phyloP scores from a whole-genome alignment of 2,329 filamentous ascomycete genomes.

The Colletotrichum lupini region DNA sequence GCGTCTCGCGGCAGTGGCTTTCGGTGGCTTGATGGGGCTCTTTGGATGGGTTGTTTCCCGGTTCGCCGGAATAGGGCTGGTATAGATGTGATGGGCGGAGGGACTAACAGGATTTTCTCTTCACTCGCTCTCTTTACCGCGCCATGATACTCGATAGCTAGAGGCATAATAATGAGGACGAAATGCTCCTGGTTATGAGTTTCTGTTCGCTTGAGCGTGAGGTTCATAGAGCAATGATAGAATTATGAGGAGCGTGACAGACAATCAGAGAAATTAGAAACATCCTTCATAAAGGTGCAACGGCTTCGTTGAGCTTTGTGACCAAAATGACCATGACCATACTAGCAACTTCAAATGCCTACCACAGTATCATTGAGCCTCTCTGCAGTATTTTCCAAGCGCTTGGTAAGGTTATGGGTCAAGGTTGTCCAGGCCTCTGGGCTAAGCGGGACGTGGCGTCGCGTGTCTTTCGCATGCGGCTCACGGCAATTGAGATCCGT shows the following conservation, averaged over 20 bases:
- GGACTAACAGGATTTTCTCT: not conserved
- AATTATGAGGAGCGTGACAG: not conserved
- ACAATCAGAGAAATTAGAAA: not conserved
- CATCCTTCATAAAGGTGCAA: not conserved
- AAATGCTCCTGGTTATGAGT: not conserved
- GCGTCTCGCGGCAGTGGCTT: not conserved
- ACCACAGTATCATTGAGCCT: too few relatives aligned
- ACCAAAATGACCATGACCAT: not conserved
- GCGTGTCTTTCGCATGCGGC: not conserved
- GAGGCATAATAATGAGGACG: not conserved
- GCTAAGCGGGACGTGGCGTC: not conserved
- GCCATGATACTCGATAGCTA: not conserved
- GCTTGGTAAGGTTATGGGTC: not conserved
- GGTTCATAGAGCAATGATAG: not conserved
- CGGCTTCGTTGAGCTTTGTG: not conserved
- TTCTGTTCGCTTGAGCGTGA: not conserved
- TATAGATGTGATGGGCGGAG: not conserved
- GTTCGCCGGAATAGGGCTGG: slow-evolving; percentile 1
- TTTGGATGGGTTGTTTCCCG: not conserved
- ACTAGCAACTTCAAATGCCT: too few relatives aligned
- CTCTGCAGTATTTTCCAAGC: not conserved
- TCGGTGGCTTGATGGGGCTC: not conserved
- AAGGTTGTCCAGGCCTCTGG: not conserved
- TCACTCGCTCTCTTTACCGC: not conserved
- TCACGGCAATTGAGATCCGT: not conserved